Evolutionary conservation across 345 rosid genomes (phyloP), one percentile per base, ranked within the genome.

Genomic region (Boechera retrofracta): DNA sequence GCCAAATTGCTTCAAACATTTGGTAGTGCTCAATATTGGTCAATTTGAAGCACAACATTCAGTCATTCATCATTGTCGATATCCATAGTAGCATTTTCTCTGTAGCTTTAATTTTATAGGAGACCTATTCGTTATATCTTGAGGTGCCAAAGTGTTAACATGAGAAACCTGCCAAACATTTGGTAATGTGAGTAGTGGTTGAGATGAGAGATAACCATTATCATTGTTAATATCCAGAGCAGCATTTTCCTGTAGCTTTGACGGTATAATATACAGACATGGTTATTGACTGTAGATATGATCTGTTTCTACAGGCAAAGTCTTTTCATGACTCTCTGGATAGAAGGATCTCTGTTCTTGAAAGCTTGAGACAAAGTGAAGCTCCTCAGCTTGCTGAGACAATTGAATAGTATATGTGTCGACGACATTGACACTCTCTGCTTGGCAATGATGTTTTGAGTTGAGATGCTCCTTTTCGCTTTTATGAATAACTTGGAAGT

Each of bases 351-450:
- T 87, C 88, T 28, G 59, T 79, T 18, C 82, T 94, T 84, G 98
- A 94, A 83, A 90, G 84, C 76, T 69, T 89, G 87, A 94, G 89
- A 80, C 91, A 82, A 83, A 79, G 79, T 66, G 96, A 91, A 79
- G 85, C 79, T 65, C 75, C 94, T 11, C 89, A 83, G 48, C 86
- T 86, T 6, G 84, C 67, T 39, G 89, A 89, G 53, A 85, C 84
- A 16, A 72, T 86, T 11, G 92, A 94, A 72, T 92, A 92, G 86
- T 44, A 29, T 68, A 31, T 74, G 29, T 39, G 48, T 32, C 72
- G 2, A 12, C 72, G 2, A 12, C 61, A 28, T 56, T 71, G 58
- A 18, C 42, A 71, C 18, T 55, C 24, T 63, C 24, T 68, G 51
- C 57, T 69, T 68, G 55, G 15, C 32, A 28, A 31, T 75, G 79